Evolutionary conservation across 257 asterid species (phyloP), one percentile per base, ranked within the genome.

Genomic region (Catharanthus roseus): DNA sequence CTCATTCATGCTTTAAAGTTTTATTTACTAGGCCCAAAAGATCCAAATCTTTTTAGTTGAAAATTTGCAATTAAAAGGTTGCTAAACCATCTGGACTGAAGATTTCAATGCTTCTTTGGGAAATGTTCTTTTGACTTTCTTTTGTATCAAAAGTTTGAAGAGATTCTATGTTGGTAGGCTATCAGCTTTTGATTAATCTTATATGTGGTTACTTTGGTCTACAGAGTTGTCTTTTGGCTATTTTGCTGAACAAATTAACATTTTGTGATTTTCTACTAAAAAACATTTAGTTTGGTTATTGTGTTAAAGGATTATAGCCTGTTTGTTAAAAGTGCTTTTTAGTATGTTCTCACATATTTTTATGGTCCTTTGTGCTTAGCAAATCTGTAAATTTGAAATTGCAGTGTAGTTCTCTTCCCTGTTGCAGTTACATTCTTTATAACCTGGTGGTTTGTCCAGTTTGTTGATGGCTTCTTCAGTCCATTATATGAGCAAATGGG

Each of bases 391-490:
- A 15, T 69, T 67, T 73, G 72, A 70, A 69, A 78, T 80, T 42
- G 47, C 47, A 92, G 98, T 71, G 88, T 90, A 18, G 97, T 92
- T 67, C 93, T 92, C 76, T 90, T 92, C 74, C 98, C 98, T 9
- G 91, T 90, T 62, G 98, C 97, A 10, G 83, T 92, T 73, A 88
- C 98, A 44, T 92, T 92, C 72, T 92, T 87, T 62, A 84, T 92
- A 65, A 92, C 98, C 9, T 92, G 97, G 98, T 88, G 95, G 97
- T 92, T 92, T 78, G 50, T 92, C 80, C 97, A 92, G 79, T 92
- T 92, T 81, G 91, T 92, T 77, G 98, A 92, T 77, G 97, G 98
- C 75, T 92, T 92, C 90, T 92, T 92, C 85, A 88, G 97, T 86
- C 98, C 98, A 54, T 79, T 92, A 50, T 92, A 92, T 78, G 97